Evolutionary conservation across 257 asterid genomes (phyloP), one percentile per base, ranked within the genome.

Genomic region (Plantago elongata): DNA sequence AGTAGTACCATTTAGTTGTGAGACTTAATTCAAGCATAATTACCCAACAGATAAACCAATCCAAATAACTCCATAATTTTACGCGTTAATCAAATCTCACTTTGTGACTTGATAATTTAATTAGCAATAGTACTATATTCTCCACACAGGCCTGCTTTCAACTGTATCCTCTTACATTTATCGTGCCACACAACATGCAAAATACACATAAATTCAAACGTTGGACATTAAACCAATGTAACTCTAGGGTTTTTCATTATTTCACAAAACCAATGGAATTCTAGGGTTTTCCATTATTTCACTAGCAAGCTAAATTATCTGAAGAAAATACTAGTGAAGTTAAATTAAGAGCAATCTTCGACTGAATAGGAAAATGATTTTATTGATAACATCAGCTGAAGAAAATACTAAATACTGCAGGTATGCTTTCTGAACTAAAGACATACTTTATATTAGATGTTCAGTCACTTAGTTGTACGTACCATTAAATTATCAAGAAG

Each of bases 91-190:
- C 8, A 34, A 34, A 34, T 34, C 8, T 34, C 40, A 34, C 40
- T 7, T 5, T 34, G 40, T 47, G 13, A 13, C 5, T 16, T 30
- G 17, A 5, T n/a, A 7, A 9, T n/a, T 57, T 17, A 29, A 37
- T 12, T 11, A 27, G 34, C 8, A 51, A 15, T 12, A 52, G 59
- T 40, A 54, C 29, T 14, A 54, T 4, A 0, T 27, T 1, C 17
- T 13, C 7, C 47, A 49, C 51, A 15, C 15, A 10, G 38, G 4
- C 12, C 34, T 29, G 54, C 9, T 9, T 11, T 14, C 16, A 34
- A 27, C 12, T n/a, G 59, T 54, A 54, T 58, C 64, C 5, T 15
- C 9, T 13, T 50, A 70, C 79, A 73, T 62, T 70, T 34, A 12
- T 54, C 61, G 56, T 45, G 71, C 80, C 71, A 62, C 3, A 34